Evolutionary conservation across 2,329 filamentous ascomycete species (phyloP), one percentile per base, ranked within the genome.

Genomic region (Laburnicola sp.): DNA sequence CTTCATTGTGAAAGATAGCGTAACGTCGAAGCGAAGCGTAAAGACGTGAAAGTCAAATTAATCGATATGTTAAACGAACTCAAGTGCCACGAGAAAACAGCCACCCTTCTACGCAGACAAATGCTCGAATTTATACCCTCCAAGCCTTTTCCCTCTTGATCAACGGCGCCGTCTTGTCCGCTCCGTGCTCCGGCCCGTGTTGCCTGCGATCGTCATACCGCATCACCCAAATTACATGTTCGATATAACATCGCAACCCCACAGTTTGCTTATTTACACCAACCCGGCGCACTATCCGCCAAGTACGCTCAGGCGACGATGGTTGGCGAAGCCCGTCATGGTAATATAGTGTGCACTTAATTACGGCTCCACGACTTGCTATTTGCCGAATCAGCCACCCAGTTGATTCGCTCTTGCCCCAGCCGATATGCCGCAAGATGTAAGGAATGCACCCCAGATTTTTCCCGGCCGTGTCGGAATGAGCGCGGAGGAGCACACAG

Each of bases 1-100:
- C 64, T 69, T 72, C 69, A 72, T 72, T 4, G 26, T 47, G 45
- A 9, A 8, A 22, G n/a, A n/a, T 10, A 8, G 10, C 1, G 28
- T 40, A 6, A n/a, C 26, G 1, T 26, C 32, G 25, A 27, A 31
- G 25, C 31, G 30, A 48, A 37, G 31, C 37, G 31, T 50, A 21
- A 23, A 6, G 23, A 50, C n/a, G 34, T 40, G 31, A 44, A 38
- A 32, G 39, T 31, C n/a, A 44, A 27, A 21, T 36, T 40, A 32
- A 36, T 34, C 40, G 32, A 30, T 45, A 25, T 35, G 28, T 6
- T 34, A n/a, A n/a, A n/a, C n/a, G 25, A 41, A 40, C 28, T 6
- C 22, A 32, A 48, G 36, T 40, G 37, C 36, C 36, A 48, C 28
- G 36, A 48, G 25, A 32, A 32, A 32, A 32, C 30, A n/a, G 30